These are phyloP conservation scores for Acer negundo DNA, from an alignment of 345 rosid species.

Conservation along the genomic window DNA sequence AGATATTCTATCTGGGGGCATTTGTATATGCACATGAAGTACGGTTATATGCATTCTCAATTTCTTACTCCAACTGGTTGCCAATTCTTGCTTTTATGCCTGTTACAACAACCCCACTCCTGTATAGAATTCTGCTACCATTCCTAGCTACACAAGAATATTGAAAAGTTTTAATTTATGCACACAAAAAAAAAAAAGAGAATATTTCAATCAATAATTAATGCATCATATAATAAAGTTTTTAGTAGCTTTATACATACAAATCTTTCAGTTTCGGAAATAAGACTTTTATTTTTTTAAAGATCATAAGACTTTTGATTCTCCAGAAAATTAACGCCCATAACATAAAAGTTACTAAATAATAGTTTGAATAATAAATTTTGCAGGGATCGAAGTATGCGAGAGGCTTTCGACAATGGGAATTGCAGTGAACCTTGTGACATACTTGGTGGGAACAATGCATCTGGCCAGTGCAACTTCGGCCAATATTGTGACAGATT, in stretches of 20 bases:
- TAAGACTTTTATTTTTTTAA: not conserved
- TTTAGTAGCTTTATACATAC: too few relatives aligned
- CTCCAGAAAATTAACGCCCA: too few relatives aligned
- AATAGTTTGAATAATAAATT: not conserved
- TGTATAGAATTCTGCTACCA: slow-evolving; percentile 16
- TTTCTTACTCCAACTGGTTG: slow-evolving; percentile 1
- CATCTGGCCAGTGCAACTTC: slow-evolving; percentile 62
- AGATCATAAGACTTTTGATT: too few relatives aligned
- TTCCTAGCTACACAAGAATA: slow-evolving; percentile 6
- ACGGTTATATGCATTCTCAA: too few relatives aligned
- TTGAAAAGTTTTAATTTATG: not conserved
- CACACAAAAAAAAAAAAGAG: too few relatives aligned
- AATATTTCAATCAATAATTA: not conserved
- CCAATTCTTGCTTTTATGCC: not conserved
- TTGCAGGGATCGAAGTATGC: slow-evolving; percentile 53
- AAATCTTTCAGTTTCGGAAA: too few relatives aligned
- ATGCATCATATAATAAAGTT: too few relatives aligned
- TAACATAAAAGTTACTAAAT: not conserved
- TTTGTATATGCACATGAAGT: too few relatives aligned
- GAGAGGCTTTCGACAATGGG: slow-evolving; percentile 76
- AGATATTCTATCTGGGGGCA: too few relatives aligned
- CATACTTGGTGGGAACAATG: slow-evolving; percentile 59
- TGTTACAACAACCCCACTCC: slow-evolving; percentile 3
- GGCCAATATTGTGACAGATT: slow-evolving; percentile 64
- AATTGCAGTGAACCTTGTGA: slow-evolving; percentile 66